phyloP scores from a whole-genome alignment of 1,139 yeast genomes.

The Zygotorulaspora mrakii region DNA sequence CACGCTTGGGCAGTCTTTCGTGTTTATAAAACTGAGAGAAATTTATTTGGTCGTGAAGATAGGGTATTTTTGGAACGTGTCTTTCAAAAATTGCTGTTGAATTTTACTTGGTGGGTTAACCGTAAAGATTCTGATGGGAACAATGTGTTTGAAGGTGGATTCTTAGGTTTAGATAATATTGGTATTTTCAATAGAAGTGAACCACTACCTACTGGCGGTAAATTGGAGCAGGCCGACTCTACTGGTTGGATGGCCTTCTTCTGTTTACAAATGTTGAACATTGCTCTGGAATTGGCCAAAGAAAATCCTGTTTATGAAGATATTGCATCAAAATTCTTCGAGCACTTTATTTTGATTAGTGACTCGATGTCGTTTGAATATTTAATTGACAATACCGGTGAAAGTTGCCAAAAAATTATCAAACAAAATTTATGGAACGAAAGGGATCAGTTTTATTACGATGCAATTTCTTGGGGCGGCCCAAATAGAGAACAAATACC shows the following conservation, averaged over 20 bases:
- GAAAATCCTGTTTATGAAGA: constrained; percentile 87
- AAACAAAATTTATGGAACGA: constrained; percentile 86
- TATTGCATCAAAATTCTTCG: constrained; percentile 92
- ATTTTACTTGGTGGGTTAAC: constrained; percentile 98
- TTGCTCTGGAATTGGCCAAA: constrained; percentile 86
- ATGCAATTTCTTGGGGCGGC: constrained; percentile 84
- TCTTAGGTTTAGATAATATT: constrained; percentile 88
- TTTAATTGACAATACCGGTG: constrained; percentile 34
- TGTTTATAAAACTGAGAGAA: constrained; percentile 84
- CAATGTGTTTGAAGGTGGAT: constrained; percentile 93
- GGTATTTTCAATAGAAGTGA: constrained; percentile 93
- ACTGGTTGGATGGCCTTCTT: constrained; percentile 99
- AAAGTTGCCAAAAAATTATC: constrained; percentile 44
- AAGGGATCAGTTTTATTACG: constrained; percentile 83
- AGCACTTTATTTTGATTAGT: constrained; percentile 86
- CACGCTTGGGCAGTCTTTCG: constrained; percentile 97
- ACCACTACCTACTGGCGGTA: constrained; percentile 92
- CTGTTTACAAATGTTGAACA: constrained; percentile 86
- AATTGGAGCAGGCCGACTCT: constrained; percentile 90
- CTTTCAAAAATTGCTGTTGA: constrained; percentile 82
- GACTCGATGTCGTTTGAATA: constrained; percentile 80
- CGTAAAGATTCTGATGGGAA: constrained; percentile 86
- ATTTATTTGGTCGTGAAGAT: constrained; percentile 80
- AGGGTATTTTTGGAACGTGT: constrained; percentile 83
- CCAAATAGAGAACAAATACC: constrained; percentile 70